Evolutionary conservation across 202 grass and related monocot genomes (phyloP).

Genomic region (Digitaria exilis): DNA sequence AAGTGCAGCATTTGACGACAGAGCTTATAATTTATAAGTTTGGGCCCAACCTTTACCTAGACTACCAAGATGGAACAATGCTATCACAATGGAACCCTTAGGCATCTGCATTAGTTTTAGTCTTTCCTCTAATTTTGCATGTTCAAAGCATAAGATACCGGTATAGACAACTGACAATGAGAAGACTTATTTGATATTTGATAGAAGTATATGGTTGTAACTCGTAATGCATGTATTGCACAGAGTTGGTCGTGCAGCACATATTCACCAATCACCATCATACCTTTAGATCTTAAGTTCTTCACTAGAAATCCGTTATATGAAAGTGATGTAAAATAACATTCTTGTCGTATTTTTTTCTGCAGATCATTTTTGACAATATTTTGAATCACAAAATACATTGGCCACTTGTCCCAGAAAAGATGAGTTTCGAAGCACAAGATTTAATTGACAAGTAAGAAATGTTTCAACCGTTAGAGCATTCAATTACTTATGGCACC

Average conservation of each 20-base stretch:
- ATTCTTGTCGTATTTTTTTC: constrained; percentile 40
- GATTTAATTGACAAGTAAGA: constrained; percentile 98
- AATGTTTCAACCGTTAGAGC: constrained; percentile 28
- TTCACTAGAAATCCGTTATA: constrained; percentile 29
- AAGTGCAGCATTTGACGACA: too few species aligned
- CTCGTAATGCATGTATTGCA: too few species aligned
- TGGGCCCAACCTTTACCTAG: too few species aligned
- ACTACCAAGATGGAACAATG: too few species aligned
- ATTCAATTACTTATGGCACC: constrained; percentile 27
- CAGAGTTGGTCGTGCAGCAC: constrained; percentile 5
- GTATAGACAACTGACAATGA: too few species aligned
- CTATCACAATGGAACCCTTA: too few species aligned
- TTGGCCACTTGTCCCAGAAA: constrained; percentile 88
- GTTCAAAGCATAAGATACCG: too few species aligned
- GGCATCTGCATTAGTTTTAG: too few species aligned
- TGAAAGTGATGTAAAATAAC: constrained; percentile 26
- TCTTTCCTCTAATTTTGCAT: too few species aligned
- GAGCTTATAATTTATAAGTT: too few species aligned
- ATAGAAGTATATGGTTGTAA: too few species aligned
- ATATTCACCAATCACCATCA: constrained; percentile 11
- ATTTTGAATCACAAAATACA: constrained; percentile 98
- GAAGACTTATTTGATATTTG: too few species aligned
- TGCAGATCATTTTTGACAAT: constrained; percentile 97
- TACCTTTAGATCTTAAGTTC: neutral
- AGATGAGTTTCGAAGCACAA: constrained; percentile 82